Evolutionary conservation across 1,284 basidiomycete species (phyloP), one percentile per base, ranked within the genome.

Genomic region (Cutaneotrichosporon cutaneum): DNA sequence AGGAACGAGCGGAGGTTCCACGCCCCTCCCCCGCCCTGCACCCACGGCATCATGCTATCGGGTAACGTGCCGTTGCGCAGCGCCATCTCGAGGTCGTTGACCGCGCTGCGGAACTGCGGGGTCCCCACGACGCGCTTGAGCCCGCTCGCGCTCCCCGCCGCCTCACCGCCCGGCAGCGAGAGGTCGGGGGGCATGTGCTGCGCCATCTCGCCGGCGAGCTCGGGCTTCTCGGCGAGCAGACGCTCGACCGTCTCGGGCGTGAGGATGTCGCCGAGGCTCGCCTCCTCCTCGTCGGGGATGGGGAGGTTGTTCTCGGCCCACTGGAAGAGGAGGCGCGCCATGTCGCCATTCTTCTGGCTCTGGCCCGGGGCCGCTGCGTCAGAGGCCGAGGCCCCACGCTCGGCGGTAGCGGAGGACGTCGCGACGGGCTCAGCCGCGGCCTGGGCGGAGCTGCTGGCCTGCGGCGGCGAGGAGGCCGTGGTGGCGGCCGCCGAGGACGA

Each of bases 101-200:
- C 73, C 4, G 77, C 77, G 61, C 78, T 74, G 24, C 68, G 72
- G 68, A 77, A 76, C 60, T 79, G 77, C 3, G 77, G 75, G 1
- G 75, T 70, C 22, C 72, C 65, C 21, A 80, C 66, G 57, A 79
- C 70, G n/a, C 72, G 71, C 26, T 73, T 62, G 13, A 80, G 62
- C 32, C 76, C 72, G 2, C 70, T 44, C 0, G 67, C 65, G 2
- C 72, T 67, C 18, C 47, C 42, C 14, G 30, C 47, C n/a, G 33
- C 51, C 35, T 54, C 59, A 24, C 62, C 61, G 24, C 50, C 58
- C 4, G 56, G 53, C 16, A 76, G 65, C 18, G 63, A 54, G n/a
- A 77, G 65, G 32, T 67, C 69, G 13, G 71, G 58, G 0, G 78
- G 78, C 11, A 80, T 66, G 54, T 74, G 70, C 11, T 73, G 69